phyloP scores from a whole-genome alignment of 495 filamentous ascomycete species.

The Lasiosphaeria ovina region DNA sequence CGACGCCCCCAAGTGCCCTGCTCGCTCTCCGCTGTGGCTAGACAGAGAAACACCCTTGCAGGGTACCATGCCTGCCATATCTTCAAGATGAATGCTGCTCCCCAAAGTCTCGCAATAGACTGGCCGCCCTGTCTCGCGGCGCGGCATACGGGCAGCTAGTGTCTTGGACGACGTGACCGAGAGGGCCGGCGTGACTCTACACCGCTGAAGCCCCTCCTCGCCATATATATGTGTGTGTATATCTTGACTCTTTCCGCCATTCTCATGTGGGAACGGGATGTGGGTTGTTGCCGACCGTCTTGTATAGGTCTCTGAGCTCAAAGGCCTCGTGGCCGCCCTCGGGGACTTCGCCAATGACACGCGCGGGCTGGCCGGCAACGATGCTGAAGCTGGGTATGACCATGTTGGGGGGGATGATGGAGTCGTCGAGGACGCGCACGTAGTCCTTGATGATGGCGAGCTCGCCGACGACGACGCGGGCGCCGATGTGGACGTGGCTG shows the following conservation, averaged over 20 bases:
- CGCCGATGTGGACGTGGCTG: conserved; percentile 79
- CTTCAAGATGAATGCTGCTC: too few relatives aligned
- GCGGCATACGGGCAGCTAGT: too few relatives aligned
- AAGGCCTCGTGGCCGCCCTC: conserved; percentile 68
- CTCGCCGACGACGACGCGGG: conserved; percentile 69
- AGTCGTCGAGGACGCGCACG: conserved; percentile 76
- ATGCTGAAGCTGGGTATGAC: conserved; percentile 86
- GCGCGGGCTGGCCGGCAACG: conserved; percentile 76
- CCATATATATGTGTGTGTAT: not conserved
- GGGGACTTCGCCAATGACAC: conserved; percentile 80
- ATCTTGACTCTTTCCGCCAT: not conserved
- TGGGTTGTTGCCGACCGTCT: conserved; percentile 51
- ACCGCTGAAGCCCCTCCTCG: too few relatives aligned
- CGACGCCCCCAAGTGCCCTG: too few relatives aligned
- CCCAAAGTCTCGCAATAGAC: too few relatives aligned
- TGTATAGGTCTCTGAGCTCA: conserved; percentile 56
- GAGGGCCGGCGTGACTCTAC: too few relatives aligned
- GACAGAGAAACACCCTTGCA: too few relatives aligned
- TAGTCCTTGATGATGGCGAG: conserved; percentile 91
- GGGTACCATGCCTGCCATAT: too few relatives aligned
- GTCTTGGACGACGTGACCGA: too few relatives aligned
- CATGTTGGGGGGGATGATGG: conserved; percentile 81
- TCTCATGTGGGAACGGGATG: conserved; percentile 40
- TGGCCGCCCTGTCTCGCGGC: too few relatives aligned
- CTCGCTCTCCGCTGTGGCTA: too few relatives aligned